Evolutionary conservation across 257 asterid species (phyloP).

Genomic region (Solanum clarkiae): DNA sequence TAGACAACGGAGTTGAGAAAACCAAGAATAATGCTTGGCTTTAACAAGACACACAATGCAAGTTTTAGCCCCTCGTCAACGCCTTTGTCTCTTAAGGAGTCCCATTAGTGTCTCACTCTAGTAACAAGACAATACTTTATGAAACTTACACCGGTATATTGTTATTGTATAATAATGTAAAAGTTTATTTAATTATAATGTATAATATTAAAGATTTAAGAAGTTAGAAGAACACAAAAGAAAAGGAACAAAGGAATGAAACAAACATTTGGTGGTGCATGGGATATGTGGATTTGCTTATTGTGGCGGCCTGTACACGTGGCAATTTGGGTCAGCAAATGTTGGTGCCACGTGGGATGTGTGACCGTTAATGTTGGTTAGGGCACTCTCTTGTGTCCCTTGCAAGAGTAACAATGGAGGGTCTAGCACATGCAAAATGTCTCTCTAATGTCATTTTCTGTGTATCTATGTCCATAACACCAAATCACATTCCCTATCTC

Average conservation of each 20-base stretch:
- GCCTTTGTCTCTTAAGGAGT: not conserved
- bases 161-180: not conserved
- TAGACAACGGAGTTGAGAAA: conserved; percentile 31
- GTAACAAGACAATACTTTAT: not conserved
- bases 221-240: not conserved
- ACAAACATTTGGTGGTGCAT: not conserved
- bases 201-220: not conserved
- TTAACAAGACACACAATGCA: conserved; percentile 26
- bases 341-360: conserved; percentile 30
- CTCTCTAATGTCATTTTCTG: not conserved
- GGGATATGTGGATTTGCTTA: not conserved
- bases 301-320: conserved; percentile 10
- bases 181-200: not conserved
- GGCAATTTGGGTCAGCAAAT: conserved; percentile 22
- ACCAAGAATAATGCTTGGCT: conserved; percentile 34
- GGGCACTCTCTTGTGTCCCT: conserved; percentile 24
- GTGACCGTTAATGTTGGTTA: conserved; percentile 34
- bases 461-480: not conserved
- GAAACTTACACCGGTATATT: not conserved
- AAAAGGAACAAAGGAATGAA: not conserved
- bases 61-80: conserved; percentile 20
- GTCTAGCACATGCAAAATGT: conserved; percentile 19
- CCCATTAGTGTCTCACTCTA: conserved; percentile 22
- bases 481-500: not conserved
- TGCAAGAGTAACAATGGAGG: conserved; percentile 20